phyloP scores from a whole-genome alignment of 2,329 filamentous ascomycete species.

The Diaporthe helianthi region DNA sequence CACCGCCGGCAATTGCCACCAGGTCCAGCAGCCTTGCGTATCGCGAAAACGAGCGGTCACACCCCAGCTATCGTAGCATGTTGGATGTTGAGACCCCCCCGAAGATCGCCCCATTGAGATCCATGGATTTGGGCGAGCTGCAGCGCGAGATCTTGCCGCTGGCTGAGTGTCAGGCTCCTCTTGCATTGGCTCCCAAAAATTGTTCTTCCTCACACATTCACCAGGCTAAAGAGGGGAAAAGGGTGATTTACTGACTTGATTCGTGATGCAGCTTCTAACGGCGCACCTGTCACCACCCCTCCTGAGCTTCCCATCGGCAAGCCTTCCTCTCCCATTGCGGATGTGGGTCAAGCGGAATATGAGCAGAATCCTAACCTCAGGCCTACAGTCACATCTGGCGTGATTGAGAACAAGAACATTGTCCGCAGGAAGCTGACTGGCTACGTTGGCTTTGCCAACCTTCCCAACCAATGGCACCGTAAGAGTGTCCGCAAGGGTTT shows the following conservation, averaged over 20 bases:
- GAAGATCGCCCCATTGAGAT: slow-evolving; percentile 50
- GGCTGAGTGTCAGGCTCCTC: slow-evolving; percentile 47
- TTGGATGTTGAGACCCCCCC: slow-evolving; percentile 59
- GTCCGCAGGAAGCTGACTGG: slow-evolving; percentile 97
- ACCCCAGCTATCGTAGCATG: slow-evolving; percentile 59
- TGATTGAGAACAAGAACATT: slow-evolving; percentile 86
- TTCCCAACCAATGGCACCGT: slow-evolving; percentile 99
- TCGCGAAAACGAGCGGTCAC: slow-evolving; percentile 45
- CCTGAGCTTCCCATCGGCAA: slow-evolving; percentile 49
- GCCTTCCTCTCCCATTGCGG: slow-evolving; percentile 41
- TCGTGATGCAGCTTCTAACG: slow-evolving; percentile 50
- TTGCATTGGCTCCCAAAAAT: slow-evolving; percentile 32
- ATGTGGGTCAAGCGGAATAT: slow-evolving; percentile 43
- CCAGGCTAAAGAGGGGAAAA: not conserved
- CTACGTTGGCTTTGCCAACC: slow-evolving; percentile 97
- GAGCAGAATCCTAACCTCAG: slow-evolving; percentile 47
- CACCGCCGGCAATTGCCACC: slow-evolving; percentile 40
- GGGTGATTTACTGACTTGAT: slow-evolving; percentile 38
- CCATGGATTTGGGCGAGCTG: slow-evolving; percentile 57
- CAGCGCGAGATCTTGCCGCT: slow-evolving; percentile 43
- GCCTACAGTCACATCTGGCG: slow-evolving; percentile 51
- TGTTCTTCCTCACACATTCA: not conserved
- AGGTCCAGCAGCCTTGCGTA: slow-evolving; percentile 46
- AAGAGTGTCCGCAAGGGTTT: slow-evolving; percentile 99
- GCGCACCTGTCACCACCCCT: slow-evolving; percentile 48